Evolutionary conservation across 331 rosid genomes (phyloP), one percentile per base, ranked within the genome.

Genomic region (Arachis monticola): DNA sequence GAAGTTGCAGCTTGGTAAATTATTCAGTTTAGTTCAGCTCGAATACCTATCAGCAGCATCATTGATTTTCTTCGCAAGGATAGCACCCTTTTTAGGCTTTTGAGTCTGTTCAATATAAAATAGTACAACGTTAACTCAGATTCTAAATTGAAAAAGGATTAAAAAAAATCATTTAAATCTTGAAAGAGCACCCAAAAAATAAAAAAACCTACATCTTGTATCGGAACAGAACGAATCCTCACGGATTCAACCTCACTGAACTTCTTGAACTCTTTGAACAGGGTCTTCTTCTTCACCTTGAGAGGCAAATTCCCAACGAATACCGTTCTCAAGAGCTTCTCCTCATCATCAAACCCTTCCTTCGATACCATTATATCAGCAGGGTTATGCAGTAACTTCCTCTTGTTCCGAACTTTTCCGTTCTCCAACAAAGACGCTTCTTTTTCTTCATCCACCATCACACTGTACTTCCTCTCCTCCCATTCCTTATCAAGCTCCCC

Each of bases 201-300:
- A 77, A 50, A 30, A 83, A 76, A 1, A 84, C 99, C 81, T 84
- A 94, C 99, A 82, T 94, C 96, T 63, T 83, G 69, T 47, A 94
- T 32, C 2, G 97, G 97, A 55, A 94, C 90, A 13, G 97, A 94
- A 5, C 99, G 97, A 77, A 92, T 82, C 88, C 99, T 94, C 62
- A 94, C 93, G 13, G 97, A 92, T 58, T 92, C 96, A 31, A 94
- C 90, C 83, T 94, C 99, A 9, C 97, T 97, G 79, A 90, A 94
- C 50, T 83, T 82, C 82, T 67, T 77, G 66, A 94, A 94, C 74
- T 94, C 97, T 81, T 80, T 88, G 55, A 83, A 65, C 70, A 94
- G 69, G 62, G 83, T 84, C 84, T 94, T 94, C 87, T 92, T 92
- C 73, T 92, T 94, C 73, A 86, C 82, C 78, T 83, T 87, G 69